Evolutionary conservation across 257 asterid genomes (phyloP), one percentile per base, ranked within the genome.

Genomic region (Solanum piurae): DNA sequence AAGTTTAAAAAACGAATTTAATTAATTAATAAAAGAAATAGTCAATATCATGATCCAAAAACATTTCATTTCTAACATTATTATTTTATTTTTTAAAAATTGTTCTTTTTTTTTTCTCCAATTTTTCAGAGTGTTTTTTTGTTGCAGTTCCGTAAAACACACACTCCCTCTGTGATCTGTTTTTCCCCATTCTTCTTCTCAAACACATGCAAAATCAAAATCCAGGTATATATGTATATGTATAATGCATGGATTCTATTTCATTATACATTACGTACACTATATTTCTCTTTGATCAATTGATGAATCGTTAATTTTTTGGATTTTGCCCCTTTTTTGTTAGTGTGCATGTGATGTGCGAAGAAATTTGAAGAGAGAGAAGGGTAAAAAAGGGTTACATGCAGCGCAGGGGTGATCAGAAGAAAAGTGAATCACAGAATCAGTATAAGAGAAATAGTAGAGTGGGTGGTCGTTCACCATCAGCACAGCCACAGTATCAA

Each of bases 401-500:
- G 86, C 86, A 60, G 87, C 40, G 55, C 10, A 69, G 46, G 86
- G 87, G 85, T 64, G 84, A 79, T 82, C 29, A 29, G 31, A 79
- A 88, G 64, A 82, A 88, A 71, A 62, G 46, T 79, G 80, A 82
- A 38, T 60, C 79, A 42, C 72, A 83, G 33, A 69, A 60, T 6
- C 85, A 80, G 13, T 52, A 55, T 31, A 83, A 72, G 46, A 76
- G 7, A 85, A 55, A 9, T 38, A 37, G 83, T 73, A 23, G 71
- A 40, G 68, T 25, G 11, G 55, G 86, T 60, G 46, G 86, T 55
- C 86, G 74, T 14, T 25, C 64, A 29, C 16, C 40, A 27, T 58
- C 86, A 40, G 62, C 89, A 31, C 84, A 86, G 55, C 73, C 87
- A 4, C 87, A 74, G 11, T 87, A 84, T 29, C 88, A 75, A 76